Base-by-base conservation (phyloP, 148 eudicot genomes). In the Persicaria maculosa region DNA sequence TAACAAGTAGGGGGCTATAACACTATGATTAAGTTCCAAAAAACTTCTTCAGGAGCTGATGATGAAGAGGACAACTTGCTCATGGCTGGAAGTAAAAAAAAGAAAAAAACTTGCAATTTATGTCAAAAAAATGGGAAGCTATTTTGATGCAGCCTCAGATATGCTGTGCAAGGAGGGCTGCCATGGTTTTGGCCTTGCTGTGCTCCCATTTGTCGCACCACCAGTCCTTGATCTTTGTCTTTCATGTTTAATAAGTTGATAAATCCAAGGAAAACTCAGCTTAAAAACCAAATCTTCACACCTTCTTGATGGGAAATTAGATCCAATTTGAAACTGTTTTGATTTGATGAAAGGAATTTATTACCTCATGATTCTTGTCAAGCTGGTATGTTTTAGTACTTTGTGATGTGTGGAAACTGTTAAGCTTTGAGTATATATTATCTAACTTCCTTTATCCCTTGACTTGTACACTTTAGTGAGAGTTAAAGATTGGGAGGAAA, bases 161-260 rank as follows among this genome's bases (percentile, higher is more conserved):
- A 96, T 96, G 88, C 97, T 92, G 16, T 78, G 79, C 61, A 96
- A 77, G 55, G 90, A 80, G 53, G 99, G 99, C 57, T 90, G 97
- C 99, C 99, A 96, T 81, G 79, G 73, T 79, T 87, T 96, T 72
- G 91, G 76, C 81, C 76, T 90, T 4, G 87, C 64, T 74, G 77
- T 78, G 8, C 77, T 82, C 73, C 84, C 77, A 52, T 84, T 88
- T 64, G 82, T 67, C 46, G 86, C 68, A 75, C 77, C 25, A 14
- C 74, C 44, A 50, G 77, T 80, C 86, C 86, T 86, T 52, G 83
- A 73, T 61, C 92, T 77, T 15, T 83, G 86, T 73, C 82, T 85
- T 58, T 88, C 87, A 0, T 83, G 85, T 69, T 81, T 90, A 22
- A 8, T 80, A 71, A 81, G 90, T 96, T 95, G 92, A 45, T 82